Evolutionary conservation across 148 eudicot species (phyloP).

Genomic region (Talinum fruticosum): DNA sequence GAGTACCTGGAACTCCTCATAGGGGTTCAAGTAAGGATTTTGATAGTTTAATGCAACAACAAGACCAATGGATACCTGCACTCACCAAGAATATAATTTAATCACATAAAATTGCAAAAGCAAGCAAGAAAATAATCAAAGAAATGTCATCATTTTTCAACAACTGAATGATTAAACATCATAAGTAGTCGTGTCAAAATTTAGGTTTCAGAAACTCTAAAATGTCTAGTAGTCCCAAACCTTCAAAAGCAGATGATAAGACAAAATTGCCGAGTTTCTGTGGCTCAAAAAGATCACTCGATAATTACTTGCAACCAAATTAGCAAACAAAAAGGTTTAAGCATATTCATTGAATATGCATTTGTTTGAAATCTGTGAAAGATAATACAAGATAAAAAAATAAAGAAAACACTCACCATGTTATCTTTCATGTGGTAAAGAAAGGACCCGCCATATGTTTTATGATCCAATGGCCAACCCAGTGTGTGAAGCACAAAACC

Average conservation of each 20-base stretch:
- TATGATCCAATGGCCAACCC: conserved; percentile 92
- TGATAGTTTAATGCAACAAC: conserved; percentile 85
- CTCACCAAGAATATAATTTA: conserved; percentile 10
- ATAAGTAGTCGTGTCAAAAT: neutral
- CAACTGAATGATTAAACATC: neutral
- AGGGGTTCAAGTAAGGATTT: conserved; percentile 85
- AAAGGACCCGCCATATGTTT: conserved; percentile 96
- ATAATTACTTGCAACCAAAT: no score
- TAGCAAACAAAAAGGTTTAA: neutral
- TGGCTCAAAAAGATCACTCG: neutral
- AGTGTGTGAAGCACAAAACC: conserved; percentile 84
- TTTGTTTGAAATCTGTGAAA: neutral
- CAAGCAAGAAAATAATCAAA: neutral
- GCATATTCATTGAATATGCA: neutral
- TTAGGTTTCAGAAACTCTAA: neutral
- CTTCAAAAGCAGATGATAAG: neutral
- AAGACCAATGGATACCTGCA: conserved; percentile 84
- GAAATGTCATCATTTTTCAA: neutral
- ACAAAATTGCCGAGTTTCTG: neutral
- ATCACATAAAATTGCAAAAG: neutral
- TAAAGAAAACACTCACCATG: conserved; percentile 42
- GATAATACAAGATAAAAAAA: neutral
- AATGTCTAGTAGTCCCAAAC: neutral
- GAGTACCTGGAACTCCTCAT: conserved; percentile 90
- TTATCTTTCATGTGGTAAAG: conserved; percentile 93